Evolutionary conservation across 768 basidiomycete genomes (phyloP).

Genomic region (Lentinula edodes): DNA sequence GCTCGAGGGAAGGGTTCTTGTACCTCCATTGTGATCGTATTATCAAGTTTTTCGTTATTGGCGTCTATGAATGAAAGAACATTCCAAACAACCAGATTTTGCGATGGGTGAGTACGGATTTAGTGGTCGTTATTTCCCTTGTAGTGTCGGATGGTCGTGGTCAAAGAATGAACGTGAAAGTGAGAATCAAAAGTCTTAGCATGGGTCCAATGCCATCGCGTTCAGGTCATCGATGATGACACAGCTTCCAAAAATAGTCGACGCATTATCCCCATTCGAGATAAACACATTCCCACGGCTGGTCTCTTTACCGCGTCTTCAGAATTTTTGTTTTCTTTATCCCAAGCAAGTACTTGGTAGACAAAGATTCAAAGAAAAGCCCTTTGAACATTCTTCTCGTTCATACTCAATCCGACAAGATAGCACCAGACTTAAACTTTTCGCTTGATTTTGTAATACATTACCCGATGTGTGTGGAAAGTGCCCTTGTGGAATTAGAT

Average conservation of each 20-base stretch:
- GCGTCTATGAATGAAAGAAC: not conserved
- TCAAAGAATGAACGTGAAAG: not conserved
- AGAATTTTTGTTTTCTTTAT: not conserved
- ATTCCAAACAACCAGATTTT: not conserved
- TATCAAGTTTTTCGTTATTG: not conserved
- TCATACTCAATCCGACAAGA: too few relatives aligned
- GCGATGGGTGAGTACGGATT: not conserved
- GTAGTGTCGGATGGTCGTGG: too few relatives aligned
- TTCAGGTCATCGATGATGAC: not conserved
- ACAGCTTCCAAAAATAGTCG: not conserved
- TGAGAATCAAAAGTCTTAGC: not conserved
- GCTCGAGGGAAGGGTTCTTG: conserved; percentile 18
- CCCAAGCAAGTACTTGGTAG: not conserved
- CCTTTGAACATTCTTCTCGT: too few relatives aligned
- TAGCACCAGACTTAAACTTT: too few relatives aligned
- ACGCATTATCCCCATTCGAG: not conserved
- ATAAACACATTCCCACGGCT: not conserved
- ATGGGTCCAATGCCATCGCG: not conserved
- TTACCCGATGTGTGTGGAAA: too few relatives aligned
- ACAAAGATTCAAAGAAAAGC: too few relatives aligned
- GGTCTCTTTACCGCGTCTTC: too few relatives aligned
- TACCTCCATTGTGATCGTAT: not conserved
- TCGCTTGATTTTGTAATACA: too few relatives aligned
- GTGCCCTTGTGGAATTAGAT: too few relatives aligned
- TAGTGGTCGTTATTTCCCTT: too few relatives aligned